Conservation (phyloP, 2,329 filamentous ascomycete species). For the Phialophora expanda region DNA sequence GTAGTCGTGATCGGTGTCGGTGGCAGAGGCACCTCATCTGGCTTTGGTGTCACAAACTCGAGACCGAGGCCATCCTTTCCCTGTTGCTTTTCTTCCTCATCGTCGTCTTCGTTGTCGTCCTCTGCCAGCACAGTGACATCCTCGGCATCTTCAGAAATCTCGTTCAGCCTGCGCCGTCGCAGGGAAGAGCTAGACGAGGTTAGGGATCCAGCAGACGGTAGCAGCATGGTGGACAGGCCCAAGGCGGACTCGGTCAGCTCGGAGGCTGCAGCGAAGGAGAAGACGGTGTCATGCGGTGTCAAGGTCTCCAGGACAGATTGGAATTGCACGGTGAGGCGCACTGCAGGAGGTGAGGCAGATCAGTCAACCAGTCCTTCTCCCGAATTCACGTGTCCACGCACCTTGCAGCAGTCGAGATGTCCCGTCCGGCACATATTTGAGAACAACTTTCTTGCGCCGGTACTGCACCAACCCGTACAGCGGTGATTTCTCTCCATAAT, state of each 20-base stretch:
- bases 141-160: conserved; percentile 85
- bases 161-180: conserved; percentile 76
- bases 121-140: conserved; percentile 17
- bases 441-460: conserved; percentile 82
- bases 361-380: conserved; percentile 11
- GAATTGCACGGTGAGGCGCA: conserved; percentile 76
- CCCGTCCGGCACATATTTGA: conserved; percentile 90
- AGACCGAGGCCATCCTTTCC: not conserved
- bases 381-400: conserved; percentile 51
- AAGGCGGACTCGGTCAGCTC: conserved; percentile 87
- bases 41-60: conserved; percentile 61
- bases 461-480: conserved; percentile 92
- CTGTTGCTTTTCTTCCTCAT: conserved; percentile 6
- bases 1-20: conserved; percentile 30
- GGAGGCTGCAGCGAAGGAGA: conserved; percentile 74
- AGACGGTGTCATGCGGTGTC: conserved; percentile 82
- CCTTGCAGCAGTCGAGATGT: conserved; percentile 92
- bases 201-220: conserved; percentile 83
- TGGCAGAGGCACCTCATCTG: conserved; percentile 35
- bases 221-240: conserved; percentile 84
- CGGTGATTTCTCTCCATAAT: conserved; percentile 82
- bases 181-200: conserved; percentile 84
- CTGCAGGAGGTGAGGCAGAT: conserved; percentile 55
- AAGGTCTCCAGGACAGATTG: conserved; percentile 69
- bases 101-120: conserved; percentile 46